Percentiles rank a stretch among this genome's conserved stretches.
These are phyloP conservation scores for Golubevia pallescens DNA, from an alignment of 1,284 basidiomycete species.

Conservation along the genomic window DNA sequence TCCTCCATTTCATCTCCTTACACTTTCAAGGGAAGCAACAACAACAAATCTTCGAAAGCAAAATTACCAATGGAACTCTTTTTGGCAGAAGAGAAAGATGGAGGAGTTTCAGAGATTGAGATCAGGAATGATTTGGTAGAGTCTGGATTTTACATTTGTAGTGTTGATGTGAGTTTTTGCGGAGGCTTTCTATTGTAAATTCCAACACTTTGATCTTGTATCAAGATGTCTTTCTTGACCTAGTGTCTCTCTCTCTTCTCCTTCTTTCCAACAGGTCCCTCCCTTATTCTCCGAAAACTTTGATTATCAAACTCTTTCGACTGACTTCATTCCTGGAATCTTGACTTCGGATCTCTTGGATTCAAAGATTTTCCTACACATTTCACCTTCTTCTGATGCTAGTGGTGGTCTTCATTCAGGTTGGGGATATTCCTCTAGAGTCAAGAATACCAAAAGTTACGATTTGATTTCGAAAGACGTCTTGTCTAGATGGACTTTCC, in stretches of 20 bases:
- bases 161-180: conserved; percentile 73
- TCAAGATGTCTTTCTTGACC: not conserved
- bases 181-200: no score
- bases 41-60: conserved; percentile 54
- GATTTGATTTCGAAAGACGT: conserved; percentile 75
- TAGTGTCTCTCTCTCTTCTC: not conserved
- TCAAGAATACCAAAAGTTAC: conserved; percentile 44
- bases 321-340: conserved; percentile 95
- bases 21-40: no score
- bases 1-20: conserved; percentile 47
- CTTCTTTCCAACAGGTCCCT: conserved; percentile 71
- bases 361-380: conserved; percentile 74
- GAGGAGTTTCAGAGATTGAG: conserved; percentile 71
- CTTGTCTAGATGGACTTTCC: conserved; percentile 88
- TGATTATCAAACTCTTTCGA: conserved; percentile 88
- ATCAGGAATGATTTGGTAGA: conserved; percentile 85
- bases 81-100: conserved; percentile 43
- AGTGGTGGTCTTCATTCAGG: no score
- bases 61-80: conserved; percentile 71
- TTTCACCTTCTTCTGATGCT: no score
- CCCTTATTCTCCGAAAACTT: conserved; percentile 99
- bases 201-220: no score
- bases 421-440: conserved; percentile 38
- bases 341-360: conserved; percentile 92
- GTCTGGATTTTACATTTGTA: conserved; percentile 71